These are phyloP conservation scores for Aspergillus aculeatus DNA, from an alignment of 2,329 filamentous ascomycete genomes.

Conservation along the genomic window DNA sequence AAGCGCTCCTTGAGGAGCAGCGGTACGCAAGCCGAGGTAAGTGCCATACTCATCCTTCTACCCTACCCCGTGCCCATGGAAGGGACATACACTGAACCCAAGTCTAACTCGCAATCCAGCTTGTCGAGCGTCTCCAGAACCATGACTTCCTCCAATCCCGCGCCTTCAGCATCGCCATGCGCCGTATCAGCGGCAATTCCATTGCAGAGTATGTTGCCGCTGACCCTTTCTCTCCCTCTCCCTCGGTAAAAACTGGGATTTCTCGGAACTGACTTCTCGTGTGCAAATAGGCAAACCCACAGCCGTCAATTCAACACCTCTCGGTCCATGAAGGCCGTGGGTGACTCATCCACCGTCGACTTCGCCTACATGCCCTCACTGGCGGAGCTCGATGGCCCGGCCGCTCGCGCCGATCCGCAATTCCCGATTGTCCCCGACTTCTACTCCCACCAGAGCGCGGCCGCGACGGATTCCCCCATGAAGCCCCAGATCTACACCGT, in stretches of 20 bases:
- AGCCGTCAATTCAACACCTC: slow-evolving; percentile 63
- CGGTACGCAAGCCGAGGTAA: slow-evolving; percentile 53
- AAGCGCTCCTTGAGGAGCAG: slow-evolving; percentile 47
- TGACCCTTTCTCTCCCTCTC: neutral
- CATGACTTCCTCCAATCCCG: slow-evolving; percentile 54
- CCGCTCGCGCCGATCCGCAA: slow-evolving; percentile 39
- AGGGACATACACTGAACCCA: neutral
- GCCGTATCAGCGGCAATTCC: slow-evolving; percentile 46
- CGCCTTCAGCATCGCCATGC: slow-evolving; percentile 56
- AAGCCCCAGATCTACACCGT: slow-evolving; percentile 58
- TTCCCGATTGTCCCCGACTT: slow-evolving; percentile 53
- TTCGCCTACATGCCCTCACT: slow-evolving; percentile 60
- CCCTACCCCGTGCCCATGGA: neutral
- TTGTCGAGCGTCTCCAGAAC: slow-evolving; percentile 53
- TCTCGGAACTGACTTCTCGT: slow-evolving; percentile 19
- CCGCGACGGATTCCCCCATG: slow-evolving; percentile 41
- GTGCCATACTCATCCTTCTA: slow-evolving; percentile 12
- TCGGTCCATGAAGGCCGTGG: slow-evolving; percentile 54
- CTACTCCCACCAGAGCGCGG: slow-evolving; percentile 30
- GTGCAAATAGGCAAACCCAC: slow-evolving; percentile 53
- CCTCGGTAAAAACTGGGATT: neutral
- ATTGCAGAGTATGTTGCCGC: slow-evolving; percentile 36
- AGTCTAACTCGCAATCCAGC: slow-evolving; percentile 30
- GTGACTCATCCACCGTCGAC: slow-evolving; percentile 62
- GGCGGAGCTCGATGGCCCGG: slow-evolving; percentile 42